Evolutionary conservation across 306 rosid genomes (phyloP), one percentile per base, ranked within the genome.

Genomic region (Hippophae tibetana): DNA sequence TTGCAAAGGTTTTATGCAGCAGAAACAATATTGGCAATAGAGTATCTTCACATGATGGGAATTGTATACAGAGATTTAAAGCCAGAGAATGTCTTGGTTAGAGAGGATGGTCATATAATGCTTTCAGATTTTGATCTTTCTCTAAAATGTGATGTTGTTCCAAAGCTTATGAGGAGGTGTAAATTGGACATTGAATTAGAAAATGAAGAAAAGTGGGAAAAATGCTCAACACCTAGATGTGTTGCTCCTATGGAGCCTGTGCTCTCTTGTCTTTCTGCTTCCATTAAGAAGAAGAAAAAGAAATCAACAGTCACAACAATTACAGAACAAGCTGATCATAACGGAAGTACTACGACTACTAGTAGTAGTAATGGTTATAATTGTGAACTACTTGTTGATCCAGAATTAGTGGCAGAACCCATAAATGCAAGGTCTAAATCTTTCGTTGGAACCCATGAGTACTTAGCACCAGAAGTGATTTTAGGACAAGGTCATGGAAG

Each of bases 21-120:
- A 3, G 98, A 92, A 84, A 85, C 87, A 43, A 78, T 87, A 5
- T 56, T 92, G 69, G 98, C 89, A 1, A 6, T 92, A 7, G 98
- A 92, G 72, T 92, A 92, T 79, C 84, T 92, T 6, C 98, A 92
- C 86, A 85, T 90, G 98, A 87, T 90, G 98, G 98, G 98, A 2
- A 85, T 90, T 46, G 90, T 90, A 61, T 90, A 90, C 82, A 79
- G 97, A 62, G 97, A 90, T 49, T 82, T 90, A 58, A 90, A 90
- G 87, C 98, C 96, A 2, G 98, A 92, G 74, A 92, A 92, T 65
- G 95, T 92, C 56, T 76, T 92, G 42, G 95, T 92, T 42, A 76
- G 98, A 68, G 95, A 85, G 45, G 98, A 92, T 43, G 98, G 98
- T 0, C 98, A 92, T 69, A 85, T 90, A 23, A 90, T 90, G 98